Percentiles rank a stretch among this genome's conserved stretches.
These are phyloP conservation scores for Aspergillus sergii DNA, from an alignment of 2,329 filamentous ascomycete genomes.

Conservation along the genomic window DNA sequence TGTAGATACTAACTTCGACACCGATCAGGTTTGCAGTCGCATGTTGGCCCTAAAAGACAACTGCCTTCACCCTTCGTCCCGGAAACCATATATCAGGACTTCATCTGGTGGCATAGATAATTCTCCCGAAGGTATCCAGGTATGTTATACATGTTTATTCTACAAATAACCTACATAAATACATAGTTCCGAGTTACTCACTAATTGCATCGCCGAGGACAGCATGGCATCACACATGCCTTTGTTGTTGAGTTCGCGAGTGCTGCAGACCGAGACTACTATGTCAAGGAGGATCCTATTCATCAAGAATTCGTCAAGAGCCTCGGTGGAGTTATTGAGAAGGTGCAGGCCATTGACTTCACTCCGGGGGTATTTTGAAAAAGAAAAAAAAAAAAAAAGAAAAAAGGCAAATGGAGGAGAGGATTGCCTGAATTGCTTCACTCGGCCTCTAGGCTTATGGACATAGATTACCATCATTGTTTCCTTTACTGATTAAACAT, in stretches of 20 bases:
- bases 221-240: constrained; percentile 68
- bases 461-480: too few species aligned
- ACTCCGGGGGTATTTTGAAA: constrained; percentile 26
- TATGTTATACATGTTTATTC: constrained; percentile 36
- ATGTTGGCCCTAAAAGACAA: constrained; percentile 61
- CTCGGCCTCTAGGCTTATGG: too few species aligned
- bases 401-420: too few species aligned
- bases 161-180: neutral
- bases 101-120: constrained; percentile 64
- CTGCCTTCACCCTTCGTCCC: constrained; percentile 62
- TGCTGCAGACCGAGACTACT: constrained; percentile 68
- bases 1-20: neutral
- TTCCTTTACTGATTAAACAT: too few species aligned
- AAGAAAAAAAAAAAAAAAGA: too few species aligned
- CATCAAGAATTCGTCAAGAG: constrained; percentile 63
- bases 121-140: constrained; percentile 63
- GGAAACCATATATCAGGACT: constrained; percentile 63
- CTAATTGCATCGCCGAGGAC: neutral
- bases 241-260: constrained; percentile 70
- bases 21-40: constrained; percentile 53
- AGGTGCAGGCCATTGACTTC: constrained; percentile 42
- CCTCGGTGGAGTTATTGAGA: constrained; percentile 33
- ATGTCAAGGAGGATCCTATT: constrained; percentile 64
- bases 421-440: too few species aligned
- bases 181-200: neutral